These are phyloP conservation scores for Lepidium africanum DNA, from an alignment of 345 rosid species.

Conservation along the genomic window DNA sequence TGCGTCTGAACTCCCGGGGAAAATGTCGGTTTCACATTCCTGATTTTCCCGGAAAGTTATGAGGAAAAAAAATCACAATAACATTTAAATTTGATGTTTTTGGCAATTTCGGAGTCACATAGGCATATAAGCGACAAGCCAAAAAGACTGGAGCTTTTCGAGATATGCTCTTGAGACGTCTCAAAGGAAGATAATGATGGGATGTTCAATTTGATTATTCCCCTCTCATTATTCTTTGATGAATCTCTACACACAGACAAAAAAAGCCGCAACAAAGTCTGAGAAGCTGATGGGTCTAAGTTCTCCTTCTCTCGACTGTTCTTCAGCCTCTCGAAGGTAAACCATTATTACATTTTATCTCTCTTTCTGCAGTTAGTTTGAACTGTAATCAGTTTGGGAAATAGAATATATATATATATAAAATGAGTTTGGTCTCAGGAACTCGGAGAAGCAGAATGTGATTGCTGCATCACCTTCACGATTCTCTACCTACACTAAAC, in stretches of 20 bases:
- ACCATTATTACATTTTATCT: not conserved
- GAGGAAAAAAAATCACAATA: not conserved
- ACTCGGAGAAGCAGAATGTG: slow-evolving; percentile 25
- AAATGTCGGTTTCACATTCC: slow-evolving; percentile 25
- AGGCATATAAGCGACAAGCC: slow-evolving; percentile 12
- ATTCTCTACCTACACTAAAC: slow-evolving; percentile 20
- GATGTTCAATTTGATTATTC: not conserved
- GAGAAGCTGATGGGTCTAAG: slow-evolving; percentile 29
- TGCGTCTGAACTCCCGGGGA: slow-evolving; percentile 15
- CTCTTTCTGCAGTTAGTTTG: slow-evolving; percentile 2
- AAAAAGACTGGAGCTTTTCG: slow-evolving; percentile 25
- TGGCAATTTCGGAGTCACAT: not conserved
- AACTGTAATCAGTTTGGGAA: not conserved
- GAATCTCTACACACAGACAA: slow-evolving; percentile 7
- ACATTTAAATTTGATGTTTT: too few relatives aligned
- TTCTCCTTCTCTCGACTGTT: slow-evolving; percentile 17
- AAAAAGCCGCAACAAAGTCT: not conserved
- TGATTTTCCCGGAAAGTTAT: slow-evolving; percentile 14
- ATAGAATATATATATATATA: not conserved
- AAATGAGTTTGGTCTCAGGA: not conserved
- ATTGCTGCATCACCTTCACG: slow-evolving; percentile 21
- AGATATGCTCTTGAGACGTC: slow-evolving; percentile 17
- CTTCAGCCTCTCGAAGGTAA: slow-evolving; percentile 25
- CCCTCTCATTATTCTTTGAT: not conserved
- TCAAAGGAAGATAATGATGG: slow-evolving; percentile 19